Conservation (phyloP, 345 rosid genomes). For the Aurinia saxatilis region DNA sequence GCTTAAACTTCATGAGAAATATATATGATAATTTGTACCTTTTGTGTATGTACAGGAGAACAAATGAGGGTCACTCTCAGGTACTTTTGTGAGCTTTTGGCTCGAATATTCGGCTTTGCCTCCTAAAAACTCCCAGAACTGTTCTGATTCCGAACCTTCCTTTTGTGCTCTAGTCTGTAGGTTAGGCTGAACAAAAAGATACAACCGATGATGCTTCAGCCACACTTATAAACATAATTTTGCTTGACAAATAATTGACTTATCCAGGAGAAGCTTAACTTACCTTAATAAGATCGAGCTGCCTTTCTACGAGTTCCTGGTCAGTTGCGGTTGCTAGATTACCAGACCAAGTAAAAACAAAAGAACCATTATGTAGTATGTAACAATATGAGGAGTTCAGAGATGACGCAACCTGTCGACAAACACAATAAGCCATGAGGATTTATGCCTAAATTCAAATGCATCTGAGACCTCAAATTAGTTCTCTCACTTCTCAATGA, state of each 20-base stretch:
- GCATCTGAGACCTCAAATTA: background rate
- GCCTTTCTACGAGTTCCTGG: conserved; percentile 88
- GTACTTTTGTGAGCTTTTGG: conserved; percentile 58
- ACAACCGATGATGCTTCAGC: conserved; percentile 8
- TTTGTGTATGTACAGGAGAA: conserved; percentile 73
- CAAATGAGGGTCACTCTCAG: conserved; percentile 88
- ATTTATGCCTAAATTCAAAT: background rate
- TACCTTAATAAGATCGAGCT: conserved; percentile 96
- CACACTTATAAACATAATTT: background rate
- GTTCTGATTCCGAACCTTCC: conserved; percentile 92
- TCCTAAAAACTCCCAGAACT: conserved; percentile 85
- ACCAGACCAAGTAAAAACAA: conserved; percentile 87
- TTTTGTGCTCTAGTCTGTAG: conserved; percentile 77
- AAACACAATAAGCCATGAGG: background rate
- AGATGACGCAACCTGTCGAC: conserved; percentile 69
- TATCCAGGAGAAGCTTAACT: conserved; percentile 6
- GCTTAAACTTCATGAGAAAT: background rate
- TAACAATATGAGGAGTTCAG: conserved; percentile 92
- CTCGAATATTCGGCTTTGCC: conserved; percentile 77
- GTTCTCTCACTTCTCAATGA: conserved; percentile 9
- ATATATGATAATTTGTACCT: conserved; percentile 36
- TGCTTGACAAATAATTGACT: background rate
- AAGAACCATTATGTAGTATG: conserved; percentile 72
- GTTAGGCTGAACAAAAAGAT: conserved; percentile 69
- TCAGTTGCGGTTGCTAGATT: conserved; percentile 61